Percentiles rank a stretch among this genome's conserved stretches.
Evolutionary conservation across 2,329 filamentous ascomycete species (phyloP).

Genomic region (Hymenoscyphus occultus): DNA sequence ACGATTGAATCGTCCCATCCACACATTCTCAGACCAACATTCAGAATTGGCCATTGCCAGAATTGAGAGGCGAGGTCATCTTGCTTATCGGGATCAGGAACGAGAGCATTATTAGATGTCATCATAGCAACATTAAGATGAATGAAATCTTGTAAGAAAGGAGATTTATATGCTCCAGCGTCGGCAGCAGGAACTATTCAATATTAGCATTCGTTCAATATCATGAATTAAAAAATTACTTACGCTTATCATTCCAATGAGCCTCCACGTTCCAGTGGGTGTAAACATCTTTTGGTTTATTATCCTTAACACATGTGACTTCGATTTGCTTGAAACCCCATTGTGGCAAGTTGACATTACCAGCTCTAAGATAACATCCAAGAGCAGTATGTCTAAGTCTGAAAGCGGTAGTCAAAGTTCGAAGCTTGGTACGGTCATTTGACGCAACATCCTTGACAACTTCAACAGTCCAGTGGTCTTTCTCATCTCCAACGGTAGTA

Average conservation of each 20-base stretch:
- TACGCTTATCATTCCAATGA: slow-evolving; percentile 89
- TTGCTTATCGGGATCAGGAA: slow-evolving; percentile 97
- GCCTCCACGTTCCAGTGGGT: slow-evolving; percentile 99
- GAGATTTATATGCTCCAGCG: slow-evolving; percentile 90
- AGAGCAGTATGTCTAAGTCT: slow-evolving; percentile 77
- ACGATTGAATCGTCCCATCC: slow-evolving; percentile 93
- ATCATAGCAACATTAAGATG: slow-evolving; percentile 99
- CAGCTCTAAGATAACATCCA: slow-evolving; percentile 90
- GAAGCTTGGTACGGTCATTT: slow-evolving; percentile 72
- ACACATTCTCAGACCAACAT: slow-evolving; percentile 97
- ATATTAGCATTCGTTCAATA: slow-evolving; percentile 35
- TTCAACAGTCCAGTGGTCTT: slow-evolving; percentile 96
- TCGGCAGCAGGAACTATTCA: slow-evolving; percentile 76
- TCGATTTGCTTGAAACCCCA: slow-evolving; percentile 99
- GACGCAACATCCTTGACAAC: slow-evolving; percentile 84
- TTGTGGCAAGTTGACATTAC: slow-evolving; percentile 93
- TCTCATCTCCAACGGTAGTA: slow-evolving; percentile 89
- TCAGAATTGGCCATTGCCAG: slow-evolving; percentile 97
- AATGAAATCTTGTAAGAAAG: slow-evolving; percentile 96
- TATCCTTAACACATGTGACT: slow-evolving; percentile 89
- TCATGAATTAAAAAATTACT: slow-evolving; percentile 40
- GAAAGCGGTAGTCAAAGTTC: slow-evolving; percentile 92
- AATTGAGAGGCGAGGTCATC: slow-evolving; percentile 94
- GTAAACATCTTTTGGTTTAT: slow-evolving; percentile 88
- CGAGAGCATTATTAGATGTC: slow-evolving; percentile 98